phyloP scores from a whole-genome alignment of 345 rosid genomes.

The Eutrema japonicum region DNA sequence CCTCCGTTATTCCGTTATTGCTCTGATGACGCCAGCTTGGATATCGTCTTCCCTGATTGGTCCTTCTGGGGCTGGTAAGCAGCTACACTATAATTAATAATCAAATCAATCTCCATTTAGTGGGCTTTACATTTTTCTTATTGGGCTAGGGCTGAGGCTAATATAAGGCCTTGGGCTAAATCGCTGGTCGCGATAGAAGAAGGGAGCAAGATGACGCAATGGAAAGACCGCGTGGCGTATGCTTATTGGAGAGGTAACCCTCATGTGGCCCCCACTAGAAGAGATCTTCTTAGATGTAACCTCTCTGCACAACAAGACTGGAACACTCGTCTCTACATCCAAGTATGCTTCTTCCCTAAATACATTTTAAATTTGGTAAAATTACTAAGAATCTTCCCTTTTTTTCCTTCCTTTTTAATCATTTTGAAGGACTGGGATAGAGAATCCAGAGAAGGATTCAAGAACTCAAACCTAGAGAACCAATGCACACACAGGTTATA shows the following conservation, averaged over 20 bases:
- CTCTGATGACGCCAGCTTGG: conserved; percentile 53
- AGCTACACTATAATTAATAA: background rate
- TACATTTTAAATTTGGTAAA: background rate
- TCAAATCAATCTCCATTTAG: background rate
- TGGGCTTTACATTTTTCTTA: background rate
- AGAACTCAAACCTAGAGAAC: conserved; percentile 55
- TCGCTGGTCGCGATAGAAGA: conserved; percentile 48
- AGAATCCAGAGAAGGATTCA: conserved; percentile 51
- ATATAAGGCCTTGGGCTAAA: conserved; percentile 55
- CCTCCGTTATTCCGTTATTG: conserved; percentile 73
- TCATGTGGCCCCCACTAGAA: conserved; percentile 41
- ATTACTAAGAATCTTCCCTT: background rate
- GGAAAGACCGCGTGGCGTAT: conserved; percentile 60
- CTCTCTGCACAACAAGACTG: conserved; percentile 42
- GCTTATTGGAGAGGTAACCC: conserved; percentile 75
- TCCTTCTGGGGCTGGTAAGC: conserved; percentile 89
- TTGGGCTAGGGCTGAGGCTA: conserved; percentile 54
- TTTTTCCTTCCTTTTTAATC: background rate
- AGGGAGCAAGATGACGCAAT: conserved; percentile 48
- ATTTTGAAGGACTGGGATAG: conserved; percentile 53
- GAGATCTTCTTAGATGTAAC: conserved; percentile 52
- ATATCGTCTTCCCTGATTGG: conserved; percentile 82
- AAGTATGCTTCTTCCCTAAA: conserved; percentile 13
- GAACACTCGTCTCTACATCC: conserved; percentile 48
- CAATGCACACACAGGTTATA: conserved; percentile 68